Conservation (phyloP, 495 filamentous ascomycete genomes). For the Lepidopterella palustris region DNA sequence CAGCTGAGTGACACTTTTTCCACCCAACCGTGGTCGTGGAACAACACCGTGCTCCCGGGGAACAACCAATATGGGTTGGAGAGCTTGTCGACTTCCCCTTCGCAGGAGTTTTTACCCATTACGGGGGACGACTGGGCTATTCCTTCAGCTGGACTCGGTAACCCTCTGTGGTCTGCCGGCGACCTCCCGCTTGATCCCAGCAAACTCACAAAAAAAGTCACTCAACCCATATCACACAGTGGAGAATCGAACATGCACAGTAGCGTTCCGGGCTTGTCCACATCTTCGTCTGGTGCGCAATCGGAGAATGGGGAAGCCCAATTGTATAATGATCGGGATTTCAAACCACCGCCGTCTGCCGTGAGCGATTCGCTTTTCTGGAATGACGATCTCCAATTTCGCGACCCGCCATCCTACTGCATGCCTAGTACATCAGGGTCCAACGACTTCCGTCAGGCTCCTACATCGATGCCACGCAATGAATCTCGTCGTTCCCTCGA, state of each 20-base stretch:
- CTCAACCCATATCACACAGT: slow-evolving; percentile 27
- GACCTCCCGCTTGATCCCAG: slow-evolving; percentile 28
- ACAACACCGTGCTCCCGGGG: not conserved
- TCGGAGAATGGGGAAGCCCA: slow-evolving; percentile 34
- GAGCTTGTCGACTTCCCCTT: slow-evolving; percentile 28
- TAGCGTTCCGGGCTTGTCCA: slow-evolving; percentile 32
- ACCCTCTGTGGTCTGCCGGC: slow-evolving; percentile 23
- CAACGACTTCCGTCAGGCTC: slow-evolving; percentile 5
- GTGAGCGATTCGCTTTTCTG: slow-evolving; percentile 18
- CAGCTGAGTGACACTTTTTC: slow-evolving; percentile 14
- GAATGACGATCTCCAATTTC: slow-evolving; percentile 18
- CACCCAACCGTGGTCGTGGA: slow-evolving; percentile 21
- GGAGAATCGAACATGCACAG: slow-evolving; percentile 26
- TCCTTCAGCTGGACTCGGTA: slow-evolving; percentile 22
- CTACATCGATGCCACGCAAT: slow-evolving; percentile 12
- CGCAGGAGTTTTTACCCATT: slow-evolving; percentile 24
- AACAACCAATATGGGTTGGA: slow-evolving; percentile 16
- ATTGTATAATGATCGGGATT: slow-evolving; percentile 18
- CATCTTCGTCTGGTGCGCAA: slow-evolving; percentile 33
- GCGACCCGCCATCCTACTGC: slow-evolving; percentile 10
- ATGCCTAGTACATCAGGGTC: slow-evolving; percentile 1
- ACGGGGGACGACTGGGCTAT: slow-evolving; percentile 23
- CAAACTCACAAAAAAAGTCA: slow-evolving; percentile 18
- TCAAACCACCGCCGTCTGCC: slow-evolving; percentile 9
- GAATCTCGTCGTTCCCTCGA: slow-evolving; percentile 8